phyloP scores from a whole-genome alignment of 257 asterid genomes.

The Haberlea rhodopensis region DNA sequence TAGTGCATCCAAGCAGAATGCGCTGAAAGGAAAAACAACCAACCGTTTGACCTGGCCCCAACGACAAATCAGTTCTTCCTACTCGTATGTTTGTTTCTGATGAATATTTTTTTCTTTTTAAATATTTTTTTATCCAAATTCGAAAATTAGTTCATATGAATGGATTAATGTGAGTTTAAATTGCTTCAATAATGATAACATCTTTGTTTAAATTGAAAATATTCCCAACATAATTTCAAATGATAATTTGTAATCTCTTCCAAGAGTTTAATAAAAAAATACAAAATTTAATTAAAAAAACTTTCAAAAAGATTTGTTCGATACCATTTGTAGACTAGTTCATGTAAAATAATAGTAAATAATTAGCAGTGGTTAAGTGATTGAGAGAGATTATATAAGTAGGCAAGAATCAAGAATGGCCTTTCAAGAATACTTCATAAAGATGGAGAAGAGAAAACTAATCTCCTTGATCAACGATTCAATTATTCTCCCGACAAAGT shows the following conservation, averaged over 20 bases:
- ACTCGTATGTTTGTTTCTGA: slow-evolving; percentile 34
- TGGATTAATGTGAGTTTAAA: slow-evolving; percentile 19
- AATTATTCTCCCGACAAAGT: slow-evolving; percentile 35
- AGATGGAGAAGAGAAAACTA: slow-evolving; percentile 45
- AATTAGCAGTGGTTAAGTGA: slow-evolving; percentile 7
- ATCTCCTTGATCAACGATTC: slow-evolving; percentile 45
- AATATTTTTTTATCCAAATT: slow-evolving; percentile 20
- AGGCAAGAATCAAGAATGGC: slow-evolving; percentile 14
- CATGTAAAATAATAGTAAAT: background rate
- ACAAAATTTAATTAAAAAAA: background rate
- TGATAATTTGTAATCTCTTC: no score
- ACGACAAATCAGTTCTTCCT: slow-evolving; percentile 24
- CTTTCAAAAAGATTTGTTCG: background rate
- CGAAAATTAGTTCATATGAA: slow-evolving; percentile 3
- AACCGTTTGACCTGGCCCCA: no score
- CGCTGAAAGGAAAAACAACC: slow-evolving; percentile 30
- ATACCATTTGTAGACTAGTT: background rate
- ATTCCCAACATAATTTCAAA: no score
- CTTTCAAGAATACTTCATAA: slow-evolving; percentile 3
- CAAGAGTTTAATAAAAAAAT: slow-evolving; percentile 6
- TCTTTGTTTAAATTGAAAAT: no score
- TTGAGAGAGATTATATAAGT: slow-evolving; percentile 26
- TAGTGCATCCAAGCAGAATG: slow-evolving; percentile 17
- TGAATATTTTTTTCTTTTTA: slow-evolving; percentile 16
- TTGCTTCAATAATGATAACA: no score